A percentile compares a stretch with the other conserved stretches of the same genome.
phyloP scores from a whole-genome alignment of 2,329 filamentous ascomycete species.

The Alternaria atra region DNA sequence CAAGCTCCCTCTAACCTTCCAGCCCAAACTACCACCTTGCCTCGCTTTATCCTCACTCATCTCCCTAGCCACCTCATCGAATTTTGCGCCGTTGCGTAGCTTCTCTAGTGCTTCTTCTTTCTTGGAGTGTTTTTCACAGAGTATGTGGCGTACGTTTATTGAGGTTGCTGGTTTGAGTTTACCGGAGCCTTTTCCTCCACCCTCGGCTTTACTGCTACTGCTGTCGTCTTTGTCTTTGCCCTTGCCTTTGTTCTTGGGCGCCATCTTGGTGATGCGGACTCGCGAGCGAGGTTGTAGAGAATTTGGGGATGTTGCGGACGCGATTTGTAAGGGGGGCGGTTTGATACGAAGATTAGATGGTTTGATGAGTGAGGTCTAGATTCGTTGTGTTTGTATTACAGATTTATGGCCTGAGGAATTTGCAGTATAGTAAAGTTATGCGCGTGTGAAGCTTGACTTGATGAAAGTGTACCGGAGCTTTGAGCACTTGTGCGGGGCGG shows the following conservation, averaged over 20 bases:
- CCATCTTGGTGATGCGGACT: constrained; percentile 17
- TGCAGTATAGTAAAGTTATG: background rate
- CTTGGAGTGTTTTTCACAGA: constrained; percentile 80
- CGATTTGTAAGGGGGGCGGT: background rate
- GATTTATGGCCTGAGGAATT: background rate
- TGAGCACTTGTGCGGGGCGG: constrained; percentile 1
- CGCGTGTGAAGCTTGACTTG: background rate
- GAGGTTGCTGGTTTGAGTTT: constrained; percentile 70
- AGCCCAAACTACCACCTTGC: constrained; percentile 73
- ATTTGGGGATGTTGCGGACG: background rate
- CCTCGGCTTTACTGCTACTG: constrained; percentile 32
- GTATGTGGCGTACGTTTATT: constrained; percentile 77
- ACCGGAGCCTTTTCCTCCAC: constrained; percentile 40
- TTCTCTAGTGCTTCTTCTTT: constrained; percentile 79
- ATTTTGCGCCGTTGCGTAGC: constrained; percentile 72
- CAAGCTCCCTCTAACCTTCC: constrained; percentile 74
- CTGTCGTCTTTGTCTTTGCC: constrained; percentile 30
- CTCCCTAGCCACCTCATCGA: constrained; percentile 76
- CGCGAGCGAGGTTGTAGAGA: background rate
- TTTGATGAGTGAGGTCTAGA: background rate
- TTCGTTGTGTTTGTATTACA: background rate
- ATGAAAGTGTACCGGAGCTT: constrained; percentile 3
- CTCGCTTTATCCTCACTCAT: constrained; percentile 81
- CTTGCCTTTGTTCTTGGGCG: constrained; percentile 43
- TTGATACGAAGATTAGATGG: background rate